These are phyloP conservation scores for Zymoseptoria ardabiliae DNA, from an alignment of 2,329 filamentous ascomycete genomes.

Conservation along the genomic window DNA sequence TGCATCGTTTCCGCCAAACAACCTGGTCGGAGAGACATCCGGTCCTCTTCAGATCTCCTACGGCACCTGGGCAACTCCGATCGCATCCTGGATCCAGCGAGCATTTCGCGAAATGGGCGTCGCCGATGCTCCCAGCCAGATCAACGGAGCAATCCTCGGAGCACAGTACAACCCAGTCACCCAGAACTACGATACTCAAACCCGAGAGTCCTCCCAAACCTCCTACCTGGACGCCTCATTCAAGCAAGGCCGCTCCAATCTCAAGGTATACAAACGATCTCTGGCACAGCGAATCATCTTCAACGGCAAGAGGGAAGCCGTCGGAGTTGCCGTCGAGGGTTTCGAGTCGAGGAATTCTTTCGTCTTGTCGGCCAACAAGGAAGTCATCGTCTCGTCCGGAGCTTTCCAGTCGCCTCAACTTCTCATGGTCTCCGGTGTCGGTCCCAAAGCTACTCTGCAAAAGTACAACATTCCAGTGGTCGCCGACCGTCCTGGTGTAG, in stretches of 20 bases:
- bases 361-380: neutral
- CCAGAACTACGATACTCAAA: neutral
- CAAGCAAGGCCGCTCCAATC: constrained; percentile 1
- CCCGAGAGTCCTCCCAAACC: constrained; percentile 4
- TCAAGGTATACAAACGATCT: constrained; percentile 7
- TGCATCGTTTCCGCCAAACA: constrained; percentile 7
- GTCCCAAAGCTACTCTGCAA: constrained; percentile 45
- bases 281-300: constrained; percentile 27
- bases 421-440: constrained; percentile 56
- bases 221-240: constrained; percentile 5
- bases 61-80: neutral
- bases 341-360: constrained; percentile 3
- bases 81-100: neutral
- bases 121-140: neutral
- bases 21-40: neutral
- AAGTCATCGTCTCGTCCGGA: neutral
- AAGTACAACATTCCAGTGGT: constrained; percentile 47
- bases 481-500: constrained; percentile 53
- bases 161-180: constrained; percentile 5
- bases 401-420: constrained; percentile 43
- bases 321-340: constrained; percentile 9
- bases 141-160: neutral
- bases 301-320: constrained; percentile 22
- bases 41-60: constrained; percentile 3
- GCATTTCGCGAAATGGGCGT: neutral